Conservation (phyloP, 2,329 filamentous ascomycete genomes). For the Colletotrichum endophyticum region DNA sequence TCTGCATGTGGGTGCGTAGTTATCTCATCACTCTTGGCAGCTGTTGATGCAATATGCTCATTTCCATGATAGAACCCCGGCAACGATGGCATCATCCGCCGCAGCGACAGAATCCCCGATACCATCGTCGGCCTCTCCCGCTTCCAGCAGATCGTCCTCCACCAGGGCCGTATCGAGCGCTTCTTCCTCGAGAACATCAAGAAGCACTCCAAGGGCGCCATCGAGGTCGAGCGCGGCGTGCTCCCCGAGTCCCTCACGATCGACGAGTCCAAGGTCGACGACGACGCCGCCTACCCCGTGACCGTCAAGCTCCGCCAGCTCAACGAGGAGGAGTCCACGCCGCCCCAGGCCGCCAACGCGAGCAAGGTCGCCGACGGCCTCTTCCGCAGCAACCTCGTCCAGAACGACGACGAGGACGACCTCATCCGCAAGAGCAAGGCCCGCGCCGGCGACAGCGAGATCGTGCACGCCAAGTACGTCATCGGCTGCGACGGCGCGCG, state of each 20-base stretch:
- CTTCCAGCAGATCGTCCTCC: slow-evolving; percentile 70
- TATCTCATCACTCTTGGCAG: not conserved
- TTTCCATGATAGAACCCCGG: slow-evolving; percentile 61
- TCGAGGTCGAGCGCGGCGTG: slow-evolving; percentile 64
- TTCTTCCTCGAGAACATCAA: slow-evolving; percentile 69
- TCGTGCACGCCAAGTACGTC: slow-evolving; percentile 64
- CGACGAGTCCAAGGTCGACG: slow-evolving; percentile 53
- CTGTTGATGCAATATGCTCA: slow-evolving; percentile 12
- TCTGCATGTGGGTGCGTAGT: slow-evolving; percentile 19
- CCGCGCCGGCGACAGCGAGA: slow-evolving; percentile 41
- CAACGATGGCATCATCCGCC: slow-evolving; percentile 57
- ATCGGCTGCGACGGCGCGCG: slow-evolving; percentile 74
- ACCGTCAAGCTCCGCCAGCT: slow-evolving; percentile 63
- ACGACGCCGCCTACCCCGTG: slow-evolving; percentile 62
- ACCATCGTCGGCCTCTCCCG: slow-evolving; percentile 65
- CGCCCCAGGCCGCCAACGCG: slow-evolving; percentile 32
- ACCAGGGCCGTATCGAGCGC: slow-evolving; percentile 73
- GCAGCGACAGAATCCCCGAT: slow-evolving; percentile 67
- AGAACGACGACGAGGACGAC: slow-evolving; percentile 60
- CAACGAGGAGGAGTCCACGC: slow-evolving; percentile 61
- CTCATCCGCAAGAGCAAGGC: slow-evolving; percentile 21
- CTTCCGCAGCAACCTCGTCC: slow-evolving; percentile 62
- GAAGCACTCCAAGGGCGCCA: slow-evolving; percentile 50
- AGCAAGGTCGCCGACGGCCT: slow-evolving; percentile 56
- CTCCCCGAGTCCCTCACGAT: slow-evolving; percentile 61